These are phyloP conservation scores for Cordyceps tenuipes DNA, from an alignment of 2,329 filamentous ascomycete genomes.

Conservation along the genomic window DNA sequence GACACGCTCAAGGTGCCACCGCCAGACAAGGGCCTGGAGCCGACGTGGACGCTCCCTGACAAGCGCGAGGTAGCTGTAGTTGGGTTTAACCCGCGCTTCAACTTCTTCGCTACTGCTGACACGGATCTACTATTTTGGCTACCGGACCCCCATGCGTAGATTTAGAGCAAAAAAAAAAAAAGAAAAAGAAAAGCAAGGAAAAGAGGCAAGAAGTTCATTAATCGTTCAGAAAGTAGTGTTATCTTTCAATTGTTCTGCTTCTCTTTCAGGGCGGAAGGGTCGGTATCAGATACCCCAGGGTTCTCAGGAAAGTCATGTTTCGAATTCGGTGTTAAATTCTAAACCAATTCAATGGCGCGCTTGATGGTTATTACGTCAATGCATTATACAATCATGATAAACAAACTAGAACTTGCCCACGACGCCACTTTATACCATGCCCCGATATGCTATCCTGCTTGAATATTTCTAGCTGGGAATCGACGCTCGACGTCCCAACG, in stretches of 20 bases:
- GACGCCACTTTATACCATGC: not conserved
- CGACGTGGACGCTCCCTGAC: slow-evolving; percentile 56
- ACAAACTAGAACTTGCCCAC: not conserved
- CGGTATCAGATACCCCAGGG: slow-evolving; percentile 7
- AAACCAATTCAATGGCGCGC: not conserved
- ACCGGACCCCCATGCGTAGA: slow-evolving; percentile 52
- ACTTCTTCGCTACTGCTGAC: slow-evolving; percentile 85
- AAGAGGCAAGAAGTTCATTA: not conserved
- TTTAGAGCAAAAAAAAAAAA: slow-evolving; percentile 12
- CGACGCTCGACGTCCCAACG: not conserved
- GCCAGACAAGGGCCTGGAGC: slow-evolving; percentile 50
- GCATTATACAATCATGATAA: slow-evolving; percentile 3
- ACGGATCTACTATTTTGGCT: slow-evolving; percentile 75
- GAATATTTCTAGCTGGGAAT: not conserved
- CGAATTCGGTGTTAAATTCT: not conserved
- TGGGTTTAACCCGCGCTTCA: slow-evolving; percentile 84
- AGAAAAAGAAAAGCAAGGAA: not conserved
- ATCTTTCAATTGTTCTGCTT: not conserved
- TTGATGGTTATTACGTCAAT: not conserved
- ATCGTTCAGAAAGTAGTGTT: not conserved
- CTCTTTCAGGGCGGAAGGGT: not conserved
- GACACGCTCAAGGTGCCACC: slow-evolving; percentile 55
- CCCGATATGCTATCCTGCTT: not conserved
- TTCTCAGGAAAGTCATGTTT: not conserved
- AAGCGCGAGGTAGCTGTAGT: slow-evolving; percentile 64